phyloP scores from a whole-genome alignment of 805 yeast genomes.

The Myxozyma geophila region DNA sequence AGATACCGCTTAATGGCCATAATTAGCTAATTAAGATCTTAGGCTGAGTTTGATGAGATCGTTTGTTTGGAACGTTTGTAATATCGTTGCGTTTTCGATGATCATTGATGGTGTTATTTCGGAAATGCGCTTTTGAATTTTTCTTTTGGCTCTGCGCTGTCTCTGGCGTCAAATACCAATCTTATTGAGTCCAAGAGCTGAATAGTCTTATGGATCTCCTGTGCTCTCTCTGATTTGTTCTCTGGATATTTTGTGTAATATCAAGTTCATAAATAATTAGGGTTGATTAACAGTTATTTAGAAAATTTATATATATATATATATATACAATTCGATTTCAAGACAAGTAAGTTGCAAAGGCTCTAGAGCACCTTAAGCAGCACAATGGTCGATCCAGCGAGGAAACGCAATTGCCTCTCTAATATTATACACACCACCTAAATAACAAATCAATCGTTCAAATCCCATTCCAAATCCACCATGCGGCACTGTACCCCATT shows the following conservation, averaged over 20 bases:
- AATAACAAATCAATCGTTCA: slow-evolving; percentile 77
- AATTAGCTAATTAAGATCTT: not conserved
- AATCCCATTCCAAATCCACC: slow-evolving; percentile 98
- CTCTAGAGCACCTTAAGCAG: slow-evolving; percentile 2
- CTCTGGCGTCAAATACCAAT: not conserved
- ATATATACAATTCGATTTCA: too few relatives aligned
- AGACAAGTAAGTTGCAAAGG: too few relatives aligned
- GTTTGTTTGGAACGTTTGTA: slow-evolving; percentile 28
- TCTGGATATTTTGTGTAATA: too few relatives aligned
- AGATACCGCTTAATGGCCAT: not conserved
- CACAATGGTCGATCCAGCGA: slow-evolving; percentile 60
- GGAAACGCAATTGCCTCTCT: slow-evolving; percentile 89
- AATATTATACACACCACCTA: slow-evolving; percentile 76
- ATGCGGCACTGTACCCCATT: slow-evolving; percentile 84
- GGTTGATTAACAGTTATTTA: too few relatives aligned
- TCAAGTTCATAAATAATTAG: too few relatives aligned
- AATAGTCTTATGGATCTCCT: too few relatives aligned
- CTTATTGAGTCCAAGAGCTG: too few relatives aligned
- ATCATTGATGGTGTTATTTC: slow-evolving; percentile 24
- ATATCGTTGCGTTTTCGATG: slow-evolving; percentile 27
- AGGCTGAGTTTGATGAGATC: slow-evolving; percentile 26
- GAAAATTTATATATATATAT: too few relatives aligned
- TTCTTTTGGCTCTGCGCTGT: not conserved
- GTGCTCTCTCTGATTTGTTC: too few relatives aligned
- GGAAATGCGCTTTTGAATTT: not conserved